Evolutionary conservation across 495 filamentous ascomycete genomes (phyloP).

Genomic region (Annulohypoxylon moriforme): DNA sequence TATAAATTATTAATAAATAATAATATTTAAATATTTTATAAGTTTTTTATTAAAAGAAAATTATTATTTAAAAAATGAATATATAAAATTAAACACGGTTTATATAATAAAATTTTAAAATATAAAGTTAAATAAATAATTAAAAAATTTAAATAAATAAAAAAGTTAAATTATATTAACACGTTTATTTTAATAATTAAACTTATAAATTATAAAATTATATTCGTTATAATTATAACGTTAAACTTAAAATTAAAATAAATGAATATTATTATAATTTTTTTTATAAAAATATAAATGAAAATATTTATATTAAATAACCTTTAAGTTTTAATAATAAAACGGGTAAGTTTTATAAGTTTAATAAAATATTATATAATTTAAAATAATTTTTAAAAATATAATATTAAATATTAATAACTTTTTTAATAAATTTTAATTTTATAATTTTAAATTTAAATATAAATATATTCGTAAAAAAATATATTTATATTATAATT

Average conservation of each 20-base stretch:
- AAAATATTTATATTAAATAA: constrained; percentile 4
- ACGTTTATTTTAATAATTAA: not conserved
- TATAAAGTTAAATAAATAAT: not conserved
- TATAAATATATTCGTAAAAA: not conserved
- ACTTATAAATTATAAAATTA: constrained; percentile 2
- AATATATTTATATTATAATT: not conserved
- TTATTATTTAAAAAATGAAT: not conserved
- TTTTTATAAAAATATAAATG: not conserved
- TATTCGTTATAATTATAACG: not conserved
- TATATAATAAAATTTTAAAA: not conserved
- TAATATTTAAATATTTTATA: not conserved
- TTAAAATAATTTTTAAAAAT: constrained; percentile 1
- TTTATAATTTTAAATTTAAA: no score
- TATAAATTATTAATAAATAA: not conserved
- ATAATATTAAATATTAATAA: not conserved
- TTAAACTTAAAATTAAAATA: constrained; percentile 4
- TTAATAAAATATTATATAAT: constrained; percentile 2
- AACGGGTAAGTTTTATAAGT: not conserved
- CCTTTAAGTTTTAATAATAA: not conserved
- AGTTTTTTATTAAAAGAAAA: not conserved
- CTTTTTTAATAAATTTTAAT: no score
- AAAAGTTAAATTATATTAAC: not conserved
- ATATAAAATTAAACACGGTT: not conserved
- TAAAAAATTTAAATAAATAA: not conserved
- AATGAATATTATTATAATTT: not conserved